Evolutionary conservation across 1,284 basidiomycete genomes (phyloP), one percentile per base, ranked within the genome.

Genomic region (Tylopilus sp.): DNA sequence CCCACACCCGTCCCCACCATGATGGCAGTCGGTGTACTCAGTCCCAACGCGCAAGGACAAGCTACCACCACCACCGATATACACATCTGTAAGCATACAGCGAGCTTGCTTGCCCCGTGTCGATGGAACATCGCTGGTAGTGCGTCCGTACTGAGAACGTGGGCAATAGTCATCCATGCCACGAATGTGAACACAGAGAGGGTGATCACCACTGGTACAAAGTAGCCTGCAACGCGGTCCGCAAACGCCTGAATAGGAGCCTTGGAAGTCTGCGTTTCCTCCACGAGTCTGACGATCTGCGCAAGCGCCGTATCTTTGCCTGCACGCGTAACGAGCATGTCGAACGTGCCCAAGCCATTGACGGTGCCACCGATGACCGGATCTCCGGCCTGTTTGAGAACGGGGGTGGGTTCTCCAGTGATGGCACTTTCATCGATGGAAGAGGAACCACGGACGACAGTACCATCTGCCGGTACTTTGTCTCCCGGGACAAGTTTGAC

Each of bases 1-100:
- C 97, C 97, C 46, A 99, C 86, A 0, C 97, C 97, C 0, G 97
- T 99, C 26, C 97, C 97, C 34, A 99, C 97, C 97, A 99, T 99
- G 69, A 99, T 95, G 1, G 97, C 97, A 0, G 97, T 99, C 0
- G 97, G 97, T 0, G 97, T 99, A 51, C 90, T 92, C 47, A 99
- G 78, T 3, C 97, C 97, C 25, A 99, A 79, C 0, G 97, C 97
- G 65, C 97, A 99, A 0, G 97, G 97, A 67, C 97, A 99, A 4
- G 97, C 97, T 48, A 99, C 95, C 38, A 99, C 97, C 49, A 99
- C 83, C 55, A 99, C 96, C 43, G 91, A 95, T 64, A 99, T 99
- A 67, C 96, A 98, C 56, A 99, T 85, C 74, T 97, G 95, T 52
- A 99, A 76, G 65, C 96, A 98, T 11, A 97, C 87, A 29, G 92